These are phyloP conservation scores for Penicillium fimorum DNA, from an alignment of 495 filamentous ascomycete genomes.

Conservation along the genomic window DNA sequence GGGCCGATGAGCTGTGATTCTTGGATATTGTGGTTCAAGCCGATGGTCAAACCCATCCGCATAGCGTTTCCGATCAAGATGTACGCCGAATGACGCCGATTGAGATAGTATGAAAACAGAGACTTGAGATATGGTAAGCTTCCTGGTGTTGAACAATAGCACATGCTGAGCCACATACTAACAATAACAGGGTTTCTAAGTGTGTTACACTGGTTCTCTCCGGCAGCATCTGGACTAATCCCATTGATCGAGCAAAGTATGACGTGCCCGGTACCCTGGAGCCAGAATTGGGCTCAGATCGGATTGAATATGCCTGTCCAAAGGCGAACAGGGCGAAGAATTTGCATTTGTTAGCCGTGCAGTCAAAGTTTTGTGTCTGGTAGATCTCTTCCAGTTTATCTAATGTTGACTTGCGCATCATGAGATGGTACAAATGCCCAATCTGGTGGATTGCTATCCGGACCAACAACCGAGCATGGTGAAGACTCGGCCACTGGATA, in stretches of 20 bases:
- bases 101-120: conserved; percentile 46
- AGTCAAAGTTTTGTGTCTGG: conserved; percentile 35
- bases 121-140: conserved; percentile 25
- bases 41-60: conserved; percentile 43
- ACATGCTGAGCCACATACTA: conserved; percentile 27
- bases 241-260: conserved; percentile 45
- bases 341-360: conserved; percentile 39
- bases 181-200: conserved; percentile 39
- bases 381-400: conserved; percentile 48
- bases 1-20: conserved; percentile 48
- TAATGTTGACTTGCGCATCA: conserved; percentile 42
- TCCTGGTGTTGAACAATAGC: background rate
- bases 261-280: conserved; percentile 42
- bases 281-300: conserved; percentile 35
- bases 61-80: conserved; percentile 44
- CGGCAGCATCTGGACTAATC: conserved; percentile 40
- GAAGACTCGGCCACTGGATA: conserved; percentile 40
- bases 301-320: conserved; percentile 43
- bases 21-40: conserved; percentile 47
- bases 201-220: conserved; percentile 45
- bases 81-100: conserved; percentile 45
- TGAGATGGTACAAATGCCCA: conserved; percentile 41
- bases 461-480: conserved; percentile 42
- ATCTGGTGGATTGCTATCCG: conserved; percentile 44
- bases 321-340: conserved; percentile 48